phyloP scores from a whole-genome alignment of 345 rosid genomes.

The Lumnitzera racemosa region DNA sequence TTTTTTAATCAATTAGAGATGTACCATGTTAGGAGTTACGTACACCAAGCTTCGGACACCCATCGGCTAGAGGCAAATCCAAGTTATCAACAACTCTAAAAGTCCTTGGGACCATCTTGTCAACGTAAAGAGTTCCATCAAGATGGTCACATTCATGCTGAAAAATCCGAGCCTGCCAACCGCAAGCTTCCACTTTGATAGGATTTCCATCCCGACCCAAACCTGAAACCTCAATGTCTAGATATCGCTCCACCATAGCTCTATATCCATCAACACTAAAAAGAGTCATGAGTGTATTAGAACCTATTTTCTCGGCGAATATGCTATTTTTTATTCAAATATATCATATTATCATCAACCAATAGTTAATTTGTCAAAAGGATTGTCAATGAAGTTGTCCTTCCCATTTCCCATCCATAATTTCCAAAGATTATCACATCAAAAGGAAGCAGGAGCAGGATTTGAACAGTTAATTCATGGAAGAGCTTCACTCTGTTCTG shows the following conservation, averaged over 20 bases:
- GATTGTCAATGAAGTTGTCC: too few relatives aligned
- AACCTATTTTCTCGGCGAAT: neutral
- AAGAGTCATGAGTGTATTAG: neutral
- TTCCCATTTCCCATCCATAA: too few relatives aligned
- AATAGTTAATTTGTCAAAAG: too few relatives aligned
- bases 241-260: slow-evolving; percentile 69
- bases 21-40: slow-evolving; percentile 11
- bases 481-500: too few relatives aligned
- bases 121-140: slow-evolving; percentile 76
- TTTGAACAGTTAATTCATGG: too few relatives aligned
- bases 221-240: slow-evolving; percentile 82
- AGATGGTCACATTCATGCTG: slow-evolving; percentile 95
- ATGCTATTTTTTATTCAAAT: neutral
- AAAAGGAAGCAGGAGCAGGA: too few relatives aligned
- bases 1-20: too few relatives aligned
- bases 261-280: slow-evolving; percentile 79
- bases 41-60: slow-evolving; percentile 67
- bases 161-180: slow-evolving; percentile 89
- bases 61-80: slow-evolving; percentile 74
- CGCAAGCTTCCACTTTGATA: slow-evolving; percentile 68
- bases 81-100: slow-evolving; percentile 73
- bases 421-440: too few relatives aligned
- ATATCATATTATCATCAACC: neutral
- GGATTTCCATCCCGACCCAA: slow-evolving; percentile 50
- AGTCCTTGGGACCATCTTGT: slow-evolving; percentile 76